phyloP scores from a whole-genome alignment of 2,329 filamentous ascomycete genomes.

The Mycosphaerella sp. region DNA sequence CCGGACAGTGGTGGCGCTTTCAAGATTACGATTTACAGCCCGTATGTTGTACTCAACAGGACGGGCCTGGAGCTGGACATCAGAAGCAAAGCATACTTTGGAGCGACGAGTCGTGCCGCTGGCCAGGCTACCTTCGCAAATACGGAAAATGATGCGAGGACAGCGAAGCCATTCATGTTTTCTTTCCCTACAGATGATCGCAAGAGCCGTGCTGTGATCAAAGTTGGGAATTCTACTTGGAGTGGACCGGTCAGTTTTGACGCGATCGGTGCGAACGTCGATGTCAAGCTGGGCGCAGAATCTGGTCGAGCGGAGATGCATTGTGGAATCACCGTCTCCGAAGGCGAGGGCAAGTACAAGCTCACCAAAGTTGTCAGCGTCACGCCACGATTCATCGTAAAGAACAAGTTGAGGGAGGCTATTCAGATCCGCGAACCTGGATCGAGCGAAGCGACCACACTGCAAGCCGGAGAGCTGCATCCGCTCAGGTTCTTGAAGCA shows the following conservation, averaged over 20 bases:
- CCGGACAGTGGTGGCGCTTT: conserved; percentile 93
- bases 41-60: conserved; percentile 92
- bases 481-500: conserved; percentile 87
- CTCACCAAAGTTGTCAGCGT: conserved; percentile 93
- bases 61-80: conserved; percentile 85
- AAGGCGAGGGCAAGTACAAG: conserved; percentile 96
- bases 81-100: conserved; percentile 81
- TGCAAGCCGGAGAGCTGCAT: conserved; percentile 71
- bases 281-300: conserved; percentile 72
- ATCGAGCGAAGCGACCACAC: conserved; percentile 73
- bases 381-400: conserved; percentile 84
- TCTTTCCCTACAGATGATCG: conserved; percentile 84
- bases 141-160: conserved; percentile 53
- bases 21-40: conserved; percentile 89
- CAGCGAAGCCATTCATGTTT: conserved; percentile 90
- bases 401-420: conserved; percentile 86
- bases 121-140: conserved; percentile 63
- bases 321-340: conserved; percentile 77
- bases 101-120: conserved; percentile 74
- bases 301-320: conserved; percentile 75
- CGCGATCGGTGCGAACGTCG: conserved; percentile 86
- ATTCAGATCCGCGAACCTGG: conserved; percentile 87
- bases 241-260: conserved; percentile 98
- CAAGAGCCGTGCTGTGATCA: conserved; percentile 81
- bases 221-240: conserved; percentile 86